Evolutionary conservation across 768 basidiomycete genomes (phyloP).

Genomic region (Lactifluus rugatus): DNA sequence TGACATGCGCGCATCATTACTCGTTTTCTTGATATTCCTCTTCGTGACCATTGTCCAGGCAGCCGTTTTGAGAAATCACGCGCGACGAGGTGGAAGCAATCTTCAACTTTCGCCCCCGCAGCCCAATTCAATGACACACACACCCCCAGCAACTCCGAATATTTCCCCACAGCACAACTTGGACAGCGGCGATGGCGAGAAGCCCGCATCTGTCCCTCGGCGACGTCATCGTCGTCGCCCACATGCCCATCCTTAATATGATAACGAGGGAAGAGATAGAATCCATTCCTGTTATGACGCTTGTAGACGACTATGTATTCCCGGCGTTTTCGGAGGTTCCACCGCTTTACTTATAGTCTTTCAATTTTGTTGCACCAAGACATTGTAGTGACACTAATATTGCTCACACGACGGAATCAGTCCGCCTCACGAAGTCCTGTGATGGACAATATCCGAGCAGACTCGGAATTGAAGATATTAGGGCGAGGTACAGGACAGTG

Average conservation of each 20-base stretch:
- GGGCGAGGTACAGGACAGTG: no score
- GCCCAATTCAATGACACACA: not conserved
- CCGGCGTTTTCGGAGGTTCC: no score
- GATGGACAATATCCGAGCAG: no score
- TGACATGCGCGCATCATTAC: not conserved
- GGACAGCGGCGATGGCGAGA: not conserved
- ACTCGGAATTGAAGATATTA: no score
- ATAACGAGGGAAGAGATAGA: not conserved
- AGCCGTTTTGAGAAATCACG: not conserved
- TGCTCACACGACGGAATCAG: no score
- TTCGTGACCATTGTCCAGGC: not conserved
- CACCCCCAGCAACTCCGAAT: not conserved
- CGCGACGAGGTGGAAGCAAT: not conserved
- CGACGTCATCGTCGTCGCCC: constrained; percentile 6
- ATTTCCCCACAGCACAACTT: not conserved
- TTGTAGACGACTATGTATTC: no score
- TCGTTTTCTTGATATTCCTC: constrained; percentile 1
- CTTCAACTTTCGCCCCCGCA: not conserved
- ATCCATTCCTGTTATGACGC: no score
- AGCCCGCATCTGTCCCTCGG: not conserved
- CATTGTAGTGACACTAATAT: no score
- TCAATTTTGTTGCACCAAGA: no score
- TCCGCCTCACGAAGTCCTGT: no score
- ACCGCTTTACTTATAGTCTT: no score
- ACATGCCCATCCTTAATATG: constrained; percentile 5